Conservation (phyloP, 2,329 filamentous ascomycete species). For the Colletotrichum sp. region DNA sequence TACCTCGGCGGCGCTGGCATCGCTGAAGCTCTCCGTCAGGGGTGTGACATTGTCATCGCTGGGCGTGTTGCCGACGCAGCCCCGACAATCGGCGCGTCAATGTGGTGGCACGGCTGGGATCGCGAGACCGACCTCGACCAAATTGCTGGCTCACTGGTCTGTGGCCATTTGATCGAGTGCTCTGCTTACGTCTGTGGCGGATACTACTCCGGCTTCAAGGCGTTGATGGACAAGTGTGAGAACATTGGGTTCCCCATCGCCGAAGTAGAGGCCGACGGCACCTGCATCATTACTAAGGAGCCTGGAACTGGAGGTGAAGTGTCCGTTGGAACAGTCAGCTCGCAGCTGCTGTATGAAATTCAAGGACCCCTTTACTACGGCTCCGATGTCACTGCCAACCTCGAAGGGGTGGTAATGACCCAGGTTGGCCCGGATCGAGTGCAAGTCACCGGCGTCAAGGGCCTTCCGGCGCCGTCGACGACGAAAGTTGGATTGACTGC, state of each 20-base stretch:
- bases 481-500: constrained; percentile 33
- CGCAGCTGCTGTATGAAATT: constrained; percentile 41
- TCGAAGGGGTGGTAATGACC: constrained; percentile 44
- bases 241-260: constrained; percentile 54
- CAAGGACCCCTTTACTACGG: constrained; percentile 39
- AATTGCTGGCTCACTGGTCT: constrained; percentile 55
- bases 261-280: constrained; percentile 49
- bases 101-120: constrained; percentile 60
- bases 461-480: constrained; percentile 33
- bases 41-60: constrained; percentile 53
- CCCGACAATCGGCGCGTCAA: constrained; percentile 60
- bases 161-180: constrained; percentile 60
- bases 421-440: constrained; percentile 39
- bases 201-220: constrained; percentile 57
- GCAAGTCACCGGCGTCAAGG: constrained; percentile 36
- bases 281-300: constrained; percentile 30
- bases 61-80: constrained; percentile 53
- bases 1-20: constrained; percentile 23
- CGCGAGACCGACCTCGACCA: constrained; percentile 52
- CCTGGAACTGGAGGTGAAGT: constrained; percentile 27
- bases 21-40: constrained; percentile 20
- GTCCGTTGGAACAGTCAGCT: constrained; percentile 28
- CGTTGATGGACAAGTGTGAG: constrained; percentile 41
- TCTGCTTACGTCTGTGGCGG: constrained; percentile 57
- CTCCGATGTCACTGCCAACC: constrained; percentile 33